A percentile compares a stretch with the other conserved stretches of the same genome.
phyloP scores from a whole-genome alignment of 1,284 basidiomycete genomes.

The Clitocybe nebularis region DNA sequence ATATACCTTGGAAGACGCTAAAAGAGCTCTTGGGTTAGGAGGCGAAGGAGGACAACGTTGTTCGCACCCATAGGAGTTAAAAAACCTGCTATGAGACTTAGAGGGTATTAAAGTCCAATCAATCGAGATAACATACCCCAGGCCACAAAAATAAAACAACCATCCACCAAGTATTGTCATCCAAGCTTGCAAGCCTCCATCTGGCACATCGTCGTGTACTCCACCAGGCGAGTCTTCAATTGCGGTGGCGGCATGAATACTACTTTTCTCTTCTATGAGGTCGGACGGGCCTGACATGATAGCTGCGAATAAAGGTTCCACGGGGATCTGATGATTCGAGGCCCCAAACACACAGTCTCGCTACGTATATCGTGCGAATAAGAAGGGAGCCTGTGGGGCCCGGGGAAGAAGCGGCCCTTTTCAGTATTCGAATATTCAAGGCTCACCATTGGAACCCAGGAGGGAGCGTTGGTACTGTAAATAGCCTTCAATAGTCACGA shows the following conservation, averaged over 20 bases:
- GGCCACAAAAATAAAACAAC: conserved; percentile 15
- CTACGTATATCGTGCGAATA: too few relatives aligned
- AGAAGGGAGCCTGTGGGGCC: too few relatives aligned
- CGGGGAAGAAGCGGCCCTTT: too few relatives aligned
- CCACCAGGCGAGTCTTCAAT: background rate
- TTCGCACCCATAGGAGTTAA: conserved; percentile 15
- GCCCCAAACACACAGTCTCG: too few relatives aligned
- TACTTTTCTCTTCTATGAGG: background rate
- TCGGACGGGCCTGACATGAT: background rate
- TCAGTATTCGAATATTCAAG: too few relatives aligned
- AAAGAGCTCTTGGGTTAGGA: background rate
- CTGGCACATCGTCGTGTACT: background rate
- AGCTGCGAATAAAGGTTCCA: background rate
- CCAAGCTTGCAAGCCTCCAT: conserved; percentile 15
- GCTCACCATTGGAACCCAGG: too few relatives aligned
- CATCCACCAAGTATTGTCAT: conserved; percentile 15
- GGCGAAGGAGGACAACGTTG: background rate
- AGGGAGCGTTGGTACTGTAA: too few relatives aligned
- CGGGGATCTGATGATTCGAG: too few relatives aligned
- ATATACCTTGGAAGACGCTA: conserved; percentile 14
- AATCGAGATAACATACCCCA: conserved; percentile 8
- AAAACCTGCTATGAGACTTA: conserved; percentile 8
- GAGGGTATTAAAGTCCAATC: background rate
- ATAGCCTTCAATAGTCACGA: too few relatives aligned
- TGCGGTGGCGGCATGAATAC: background rate